Evolutionary conservation across 192 early-diverging fungal genomes (phyloP).

Genomic region (Backusella liffmaniae): DNA sequence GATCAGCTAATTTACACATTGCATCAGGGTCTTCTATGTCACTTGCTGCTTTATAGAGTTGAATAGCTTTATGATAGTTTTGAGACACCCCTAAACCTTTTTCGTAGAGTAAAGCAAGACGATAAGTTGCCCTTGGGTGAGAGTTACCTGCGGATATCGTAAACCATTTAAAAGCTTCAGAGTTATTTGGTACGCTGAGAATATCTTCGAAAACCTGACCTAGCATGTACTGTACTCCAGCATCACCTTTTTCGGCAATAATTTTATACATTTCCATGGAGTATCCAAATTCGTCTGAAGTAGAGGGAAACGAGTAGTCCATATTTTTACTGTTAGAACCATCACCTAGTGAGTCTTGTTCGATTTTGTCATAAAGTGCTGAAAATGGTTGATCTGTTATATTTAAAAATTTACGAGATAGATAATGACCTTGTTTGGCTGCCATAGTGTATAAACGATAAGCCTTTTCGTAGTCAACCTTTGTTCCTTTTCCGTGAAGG

Average conservation of each 20-base stretch:
- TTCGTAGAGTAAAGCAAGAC: slow-evolving; percentile 1
- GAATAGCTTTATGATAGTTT: background rate
- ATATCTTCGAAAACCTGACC: background rate
- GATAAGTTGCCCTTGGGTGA: background rate
- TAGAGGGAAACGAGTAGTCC: background rate
- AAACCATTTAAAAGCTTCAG: background rate
- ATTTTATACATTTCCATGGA: background rate
- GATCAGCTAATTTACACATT: background rate
- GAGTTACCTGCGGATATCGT: background rate
- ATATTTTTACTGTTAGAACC: background rate
- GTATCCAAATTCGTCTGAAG: background rate
- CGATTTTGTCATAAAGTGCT: background rate
- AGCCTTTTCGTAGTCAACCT: background rate
- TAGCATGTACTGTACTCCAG: background rate
- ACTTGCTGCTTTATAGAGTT: background rate
- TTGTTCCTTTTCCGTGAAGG: background rate
- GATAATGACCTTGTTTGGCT: background rate
- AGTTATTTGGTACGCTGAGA: background rate
- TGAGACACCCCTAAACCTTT: background rate
- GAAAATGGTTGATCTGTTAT: background rate
- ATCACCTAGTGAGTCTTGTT: background rate
- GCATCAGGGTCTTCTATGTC: background rate
- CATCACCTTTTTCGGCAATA: background rate
- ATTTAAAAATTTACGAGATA: background rate
- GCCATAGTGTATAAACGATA: background rate